A percentile compares a stretch with the other conserved stretches of the same genome.
These are phyloP conservation scores for Solanum pimpinellifolium DNA, from an alignment of 257 asterid genomes.

Conservation along the genomic window DNA sequence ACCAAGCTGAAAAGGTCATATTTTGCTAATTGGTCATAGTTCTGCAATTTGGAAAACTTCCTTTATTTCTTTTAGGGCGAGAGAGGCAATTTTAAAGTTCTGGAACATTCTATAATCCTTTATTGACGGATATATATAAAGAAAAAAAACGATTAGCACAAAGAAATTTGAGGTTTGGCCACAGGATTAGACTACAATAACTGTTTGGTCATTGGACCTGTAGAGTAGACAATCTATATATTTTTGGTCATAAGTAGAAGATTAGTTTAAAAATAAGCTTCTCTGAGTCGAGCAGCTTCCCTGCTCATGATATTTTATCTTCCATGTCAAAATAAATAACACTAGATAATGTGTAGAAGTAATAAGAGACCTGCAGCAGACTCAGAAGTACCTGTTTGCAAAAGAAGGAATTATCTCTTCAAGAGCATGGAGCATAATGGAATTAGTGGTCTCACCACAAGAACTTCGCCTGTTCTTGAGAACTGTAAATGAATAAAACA, in stretches of 20 bases:
- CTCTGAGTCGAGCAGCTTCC: background rate
- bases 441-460: constrained; percentile 1
- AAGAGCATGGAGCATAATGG: constrained; percentile 2
- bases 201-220: background rate
- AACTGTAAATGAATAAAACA: background rate
- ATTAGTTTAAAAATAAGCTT: background rate
- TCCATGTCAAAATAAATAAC: background rate
- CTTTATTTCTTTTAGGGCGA: background rate
- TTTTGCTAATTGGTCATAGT: background rate
- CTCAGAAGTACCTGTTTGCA: constrained; percentile 6
- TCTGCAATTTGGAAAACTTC: background rate
- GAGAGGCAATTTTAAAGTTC: background rate
- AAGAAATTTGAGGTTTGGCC: background rate
- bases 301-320: background rate
- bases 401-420: constrained; percentile 12
- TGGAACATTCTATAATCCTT: background rate
- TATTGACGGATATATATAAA: background rate
- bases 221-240: background rate
- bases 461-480: background rate
- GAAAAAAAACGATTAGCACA: background rate
- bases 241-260: background rate
- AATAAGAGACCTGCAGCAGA: background rate
- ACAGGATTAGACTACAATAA: background rate
- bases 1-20: background rate
- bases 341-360: background rate